Conservation (phyloP, 2,329 filamentous ascomycete species). For the Clarireedia homoeocarpa region DNA sequence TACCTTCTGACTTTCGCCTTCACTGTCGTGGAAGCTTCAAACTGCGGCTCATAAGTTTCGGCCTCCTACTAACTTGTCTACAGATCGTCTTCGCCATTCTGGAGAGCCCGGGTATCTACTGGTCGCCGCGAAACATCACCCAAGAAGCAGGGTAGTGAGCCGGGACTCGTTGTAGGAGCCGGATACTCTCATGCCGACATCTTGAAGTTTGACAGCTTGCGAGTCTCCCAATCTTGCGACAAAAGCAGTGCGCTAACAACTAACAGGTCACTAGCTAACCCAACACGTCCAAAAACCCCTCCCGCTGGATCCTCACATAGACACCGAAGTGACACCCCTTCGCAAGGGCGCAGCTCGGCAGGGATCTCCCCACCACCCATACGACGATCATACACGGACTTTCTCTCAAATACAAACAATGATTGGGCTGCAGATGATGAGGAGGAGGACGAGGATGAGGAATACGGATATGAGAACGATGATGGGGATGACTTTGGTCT, state of each 20-base stretch:
- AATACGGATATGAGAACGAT: constrained; percentile 71
- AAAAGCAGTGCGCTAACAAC: neutral
- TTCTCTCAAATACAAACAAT: constrained; percentile 72
- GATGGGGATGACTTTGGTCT: constrained; percentile 94
- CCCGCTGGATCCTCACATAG: constrained; percentile 51
- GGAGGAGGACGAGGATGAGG: constrained; percentile 59
- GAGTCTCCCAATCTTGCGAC: constrained; percentile 29
- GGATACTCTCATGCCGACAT: constrained; percentile 96
- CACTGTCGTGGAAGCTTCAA: constrained; percentile 4
- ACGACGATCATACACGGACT: constrained; percentile 69
- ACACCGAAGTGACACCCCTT: constrained; percentile 48
- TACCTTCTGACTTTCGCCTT: neutral
- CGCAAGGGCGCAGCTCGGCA: constrained; percentile 43
- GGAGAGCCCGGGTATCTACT: constrained; percentile 55
- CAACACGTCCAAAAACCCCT: constrained; percentile 68
- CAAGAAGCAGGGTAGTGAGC: constrained; percentile 49
- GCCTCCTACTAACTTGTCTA: constrained; percentile 19
- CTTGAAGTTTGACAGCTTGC: constrained; percentile 79
- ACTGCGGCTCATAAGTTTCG: neutral
- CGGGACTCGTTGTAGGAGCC: constrained; percentile 73
- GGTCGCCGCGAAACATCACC: constrained; percentile 45
- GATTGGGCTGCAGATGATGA: constrained; percentile 71
- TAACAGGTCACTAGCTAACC: constrained; percentile 45
- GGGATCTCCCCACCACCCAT: constrained; percentile 50
- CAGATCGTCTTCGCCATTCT: constrained; percentile 85